A percentile compares a stretch with the other conserved stretches of the same genome.
Conservation (phyloP, 2,329 filamentous ascomycete species). For the Arthrobotrys entomopaga region DNA sequence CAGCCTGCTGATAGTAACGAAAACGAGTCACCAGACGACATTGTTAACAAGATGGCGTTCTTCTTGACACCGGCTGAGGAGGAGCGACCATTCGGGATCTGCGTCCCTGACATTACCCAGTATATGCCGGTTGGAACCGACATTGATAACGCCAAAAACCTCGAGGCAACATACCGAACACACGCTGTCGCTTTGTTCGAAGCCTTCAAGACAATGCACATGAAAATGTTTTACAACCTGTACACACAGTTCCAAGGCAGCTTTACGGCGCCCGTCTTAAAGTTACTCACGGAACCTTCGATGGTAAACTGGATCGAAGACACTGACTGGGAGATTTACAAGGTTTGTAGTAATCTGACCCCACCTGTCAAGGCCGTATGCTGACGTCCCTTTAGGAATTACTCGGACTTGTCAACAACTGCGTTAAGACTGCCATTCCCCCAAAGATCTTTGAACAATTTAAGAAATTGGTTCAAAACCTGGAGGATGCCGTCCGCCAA, state of each 20-base stretch:
- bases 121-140: slow-evolving; percentile 86
- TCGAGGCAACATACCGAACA: slow-evolving; percentile 88
- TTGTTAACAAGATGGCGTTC: slow-evolving; percentile 57
- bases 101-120: slow-evolving; percentile 81
- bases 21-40: slow-evolving; percentile 56
- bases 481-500: slow-evolving; percentile 82
- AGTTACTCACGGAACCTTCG: slow-evolving; percentile 81
- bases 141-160: slow-evolving; percentile 82
- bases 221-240: slow-evolving; percentile 94
- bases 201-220: slow-evolving; percentile 93
- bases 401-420: slow-evolving; percentile 87
- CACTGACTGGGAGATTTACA: slow-evolving; percentile 94
- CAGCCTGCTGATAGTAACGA: slow-evolving; percentile 55
- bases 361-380: slow-evolving; percentile 17
- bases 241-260: slow-evolving; percentile 96
- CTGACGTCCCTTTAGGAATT: slow-evolving; percentile 69
- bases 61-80: slow-evolving; percentile 54
- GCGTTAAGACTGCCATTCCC: slow-evolving; percentile 90
- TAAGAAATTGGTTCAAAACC: slow-evolving; percentile 81
- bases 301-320: slow-evolving; percentile 93
- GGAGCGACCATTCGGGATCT: slow-evolving; percentile 59
- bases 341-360: slow-evolving; percentile 62
- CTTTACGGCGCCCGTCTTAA: slow-evolving; percentile 94
- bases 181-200: slow-evolving; percentile 96
- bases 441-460: slow-evolving; percentile 87